Evolutionary conservation across 2,329 filamentous ascomycete species (phyloP).

Genomic region (Colletotrichum spaethianum): DNA sequence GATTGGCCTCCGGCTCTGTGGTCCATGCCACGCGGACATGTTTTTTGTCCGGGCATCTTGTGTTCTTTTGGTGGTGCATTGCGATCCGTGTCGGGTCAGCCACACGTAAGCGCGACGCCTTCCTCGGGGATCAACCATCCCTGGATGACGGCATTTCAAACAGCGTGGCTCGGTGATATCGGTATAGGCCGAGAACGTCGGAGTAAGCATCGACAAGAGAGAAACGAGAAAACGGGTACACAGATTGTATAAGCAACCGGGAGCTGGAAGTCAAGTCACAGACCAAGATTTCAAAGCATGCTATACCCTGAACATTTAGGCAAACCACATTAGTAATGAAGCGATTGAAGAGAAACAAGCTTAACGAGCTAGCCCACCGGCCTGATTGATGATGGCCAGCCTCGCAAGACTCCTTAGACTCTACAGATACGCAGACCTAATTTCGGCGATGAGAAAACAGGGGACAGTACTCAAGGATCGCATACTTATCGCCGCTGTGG

Average conservation of each 20-base stretch:
- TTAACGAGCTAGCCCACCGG: neutral
- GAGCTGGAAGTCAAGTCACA: neutral
- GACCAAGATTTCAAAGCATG: neutral
- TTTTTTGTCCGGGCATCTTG: too few relatives aligned
- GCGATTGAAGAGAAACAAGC: neutral
- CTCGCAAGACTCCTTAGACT: neutral
- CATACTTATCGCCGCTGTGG: neutral
- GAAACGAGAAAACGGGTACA: neutral
- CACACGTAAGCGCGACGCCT: neutral
- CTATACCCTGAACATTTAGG: neutral
- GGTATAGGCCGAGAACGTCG: neutral
- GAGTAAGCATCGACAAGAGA: neutral
- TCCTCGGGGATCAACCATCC: neutral
- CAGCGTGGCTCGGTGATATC: neutral
- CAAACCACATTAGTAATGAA: neutral
- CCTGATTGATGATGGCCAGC: neutral
- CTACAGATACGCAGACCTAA: neutral
- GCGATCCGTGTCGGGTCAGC: neutral
- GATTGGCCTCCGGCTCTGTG: neutral
- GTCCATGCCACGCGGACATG: neutral
- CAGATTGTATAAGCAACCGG: neutral
- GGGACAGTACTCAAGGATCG: neutral
- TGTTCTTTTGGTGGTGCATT: neutral
- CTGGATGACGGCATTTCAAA: neutral
- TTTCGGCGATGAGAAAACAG: neutral